These are phyloP conservation scores for Tylopilus rubrobrunneus DNA, from an alignment of 768 basidiomycete species.

Conservation along the genomic window DNA sequence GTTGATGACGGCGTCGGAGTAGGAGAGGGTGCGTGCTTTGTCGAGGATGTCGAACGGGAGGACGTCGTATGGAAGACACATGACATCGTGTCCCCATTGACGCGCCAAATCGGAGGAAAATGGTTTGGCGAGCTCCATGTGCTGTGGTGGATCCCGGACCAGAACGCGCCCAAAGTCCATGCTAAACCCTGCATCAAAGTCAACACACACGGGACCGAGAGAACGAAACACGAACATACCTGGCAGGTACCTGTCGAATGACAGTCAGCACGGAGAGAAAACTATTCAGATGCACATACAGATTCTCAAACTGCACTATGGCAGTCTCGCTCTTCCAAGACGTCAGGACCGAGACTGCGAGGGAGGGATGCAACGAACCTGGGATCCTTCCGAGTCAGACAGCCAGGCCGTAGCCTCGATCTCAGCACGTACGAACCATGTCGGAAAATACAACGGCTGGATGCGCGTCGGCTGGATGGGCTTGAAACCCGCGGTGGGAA, in stretches of 20 bases:
- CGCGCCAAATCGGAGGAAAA: constrained; percentile 46
- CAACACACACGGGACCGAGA: background rate
- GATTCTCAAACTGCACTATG: constrained; percentile 37
- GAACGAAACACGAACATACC: constrained; percentile 14
- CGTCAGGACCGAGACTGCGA: constrained; percentile 3
- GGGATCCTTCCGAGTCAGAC: constrained; percentile 21
- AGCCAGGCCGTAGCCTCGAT: constrained; percentile 36
- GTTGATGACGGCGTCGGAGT: constrained; percentile 33
- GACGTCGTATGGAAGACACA: constrained; percentile 54
- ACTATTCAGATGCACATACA: constrained; percentile 38
- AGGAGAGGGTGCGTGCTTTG: constrained; percentile 31
- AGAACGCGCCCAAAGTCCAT: constrained; percentile 41
- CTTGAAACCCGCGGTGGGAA: constrained; percentile 38
- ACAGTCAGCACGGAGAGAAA: constrained; percentile 11
- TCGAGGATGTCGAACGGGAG: constrained; percentile 51
- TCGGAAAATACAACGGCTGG: constrained; percentile 56
- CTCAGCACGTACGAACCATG: constrained; percentile 59
- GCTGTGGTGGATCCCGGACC: constrained; percentile 29
- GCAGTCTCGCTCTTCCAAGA: constrained; percentile 28
- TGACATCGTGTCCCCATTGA: constrained; percentile 47
- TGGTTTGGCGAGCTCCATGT: constrained; percentile 33
- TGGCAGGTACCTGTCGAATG: constrained; percentile 25
- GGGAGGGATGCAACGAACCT: constrained; percentile 16
- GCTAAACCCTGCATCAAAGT: constrained; percentile 11
- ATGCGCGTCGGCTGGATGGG: constrained; percentile 44